phyloP scores from a whole-genome alignment of 192 early-diverging fungal species.

The Coemansia sp. region DNA sequence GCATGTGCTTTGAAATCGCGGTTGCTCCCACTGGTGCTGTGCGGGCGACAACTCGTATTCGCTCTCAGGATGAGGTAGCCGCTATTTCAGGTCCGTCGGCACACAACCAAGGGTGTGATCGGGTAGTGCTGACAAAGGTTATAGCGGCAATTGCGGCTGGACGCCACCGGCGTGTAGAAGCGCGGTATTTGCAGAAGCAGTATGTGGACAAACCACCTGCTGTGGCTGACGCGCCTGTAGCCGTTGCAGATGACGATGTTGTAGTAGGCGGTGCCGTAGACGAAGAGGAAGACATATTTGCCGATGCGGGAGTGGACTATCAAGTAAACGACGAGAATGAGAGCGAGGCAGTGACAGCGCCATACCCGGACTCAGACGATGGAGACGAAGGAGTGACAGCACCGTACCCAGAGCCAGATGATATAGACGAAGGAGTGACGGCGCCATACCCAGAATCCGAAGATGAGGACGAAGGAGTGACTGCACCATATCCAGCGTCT shows the following conservation, averaged over 20 bases:
- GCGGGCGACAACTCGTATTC: constrained; percentile 69
- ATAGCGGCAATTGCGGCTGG: constrained; percentile 56
- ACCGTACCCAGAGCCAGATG: constrained; percentile 6
- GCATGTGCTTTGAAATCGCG: constrained; percentile 77
- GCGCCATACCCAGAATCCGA: constrained; percentile 24
- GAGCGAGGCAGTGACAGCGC: background rate
- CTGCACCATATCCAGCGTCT: background rate
- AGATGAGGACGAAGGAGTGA: background rate
- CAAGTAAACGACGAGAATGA: constrained; percentile 24
- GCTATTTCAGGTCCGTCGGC: background rate
- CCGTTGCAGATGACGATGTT: background rate
- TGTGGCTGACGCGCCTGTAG: constrained; percentile 25
- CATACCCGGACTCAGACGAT: background rate
- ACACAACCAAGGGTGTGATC: constrained; percentile 1
- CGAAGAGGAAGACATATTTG: constrained; percentile 83
- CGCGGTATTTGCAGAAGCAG: background rate
- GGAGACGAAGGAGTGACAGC: background rate
- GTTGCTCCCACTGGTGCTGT: constrained; percentile 57
- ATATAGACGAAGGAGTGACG: constrained; percentile 4
- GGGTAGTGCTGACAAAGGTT: constrained; percentile 32
- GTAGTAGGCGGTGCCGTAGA: constrained; percentile 10
- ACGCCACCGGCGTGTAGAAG: constrained; percentile 2
- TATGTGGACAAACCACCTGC: background rate
- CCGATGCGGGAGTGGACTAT: constrained; percentile 82
- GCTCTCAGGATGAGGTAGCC: constrained; percentile 73